Conservation (phyloP, 2,329 filamentous ascomycete genomes). For the Fusarium sp. region DNA sequence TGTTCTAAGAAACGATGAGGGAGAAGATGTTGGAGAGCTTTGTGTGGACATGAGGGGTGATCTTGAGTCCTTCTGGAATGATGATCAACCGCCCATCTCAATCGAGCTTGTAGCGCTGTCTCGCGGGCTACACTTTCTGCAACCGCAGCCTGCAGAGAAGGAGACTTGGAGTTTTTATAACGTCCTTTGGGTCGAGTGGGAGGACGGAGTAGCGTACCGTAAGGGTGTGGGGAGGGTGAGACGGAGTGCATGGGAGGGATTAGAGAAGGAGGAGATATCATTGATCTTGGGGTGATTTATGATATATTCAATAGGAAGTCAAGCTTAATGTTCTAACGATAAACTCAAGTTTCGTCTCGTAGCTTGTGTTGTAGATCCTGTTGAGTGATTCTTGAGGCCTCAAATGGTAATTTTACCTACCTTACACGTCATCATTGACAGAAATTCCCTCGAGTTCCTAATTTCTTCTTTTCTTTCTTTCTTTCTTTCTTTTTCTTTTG, state of each 20-base stretch:
- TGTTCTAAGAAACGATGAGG: conserved; percentile 6
- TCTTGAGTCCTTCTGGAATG: neutral
- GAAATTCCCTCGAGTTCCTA: no score
- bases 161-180: conserved; percentile 15
- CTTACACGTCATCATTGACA: no score
- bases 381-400: no score
- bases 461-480: no score
- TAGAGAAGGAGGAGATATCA: conserved; percentile 11
- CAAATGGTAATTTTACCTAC: no score
- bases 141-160: neutral
- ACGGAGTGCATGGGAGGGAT: conserved; percentile 12
- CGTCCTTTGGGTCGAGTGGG: conserved; percentile 27
- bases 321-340: no score
- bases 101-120: conserved; percentile 15
- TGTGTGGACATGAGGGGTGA: conserved; percentile 3
- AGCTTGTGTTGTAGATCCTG: no score
- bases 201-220: conserved; percentile 12
- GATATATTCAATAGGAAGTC: neutral
- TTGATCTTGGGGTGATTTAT: conserved; percentile 7
- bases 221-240: conserved; percentile 17
- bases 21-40: conserved; percentile 10
- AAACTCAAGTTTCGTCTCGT: no score
- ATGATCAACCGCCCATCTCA: neutral
- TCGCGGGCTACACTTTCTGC: conserved; percentile 1
- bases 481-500: no score